A percentile compares a stretch with the other conserved stretches of the same genome.
Evolutionary conservation across 2,329 filamentous ascomycete species (phyloP).

Genomic region (Neonectria magnoliae): DNA sequence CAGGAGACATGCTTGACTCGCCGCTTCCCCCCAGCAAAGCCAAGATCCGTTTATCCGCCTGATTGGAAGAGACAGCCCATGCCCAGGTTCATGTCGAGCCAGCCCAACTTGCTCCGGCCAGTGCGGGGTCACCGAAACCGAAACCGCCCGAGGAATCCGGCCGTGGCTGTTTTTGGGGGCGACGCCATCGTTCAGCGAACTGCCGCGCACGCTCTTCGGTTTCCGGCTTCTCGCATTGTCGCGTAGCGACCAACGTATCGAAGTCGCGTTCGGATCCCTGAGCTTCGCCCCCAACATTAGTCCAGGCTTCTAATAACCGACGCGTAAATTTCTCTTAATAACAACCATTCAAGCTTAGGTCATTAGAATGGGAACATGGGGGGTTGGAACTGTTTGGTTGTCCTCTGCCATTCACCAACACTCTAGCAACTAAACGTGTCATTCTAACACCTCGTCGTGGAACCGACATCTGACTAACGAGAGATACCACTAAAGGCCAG

Average conservation of each 20-base stretch:
- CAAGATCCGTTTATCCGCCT: constrained; percentile 1
- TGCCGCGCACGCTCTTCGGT: constrained; percentile 24
- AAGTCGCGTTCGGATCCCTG: neutral
- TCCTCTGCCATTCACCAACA: neutral
- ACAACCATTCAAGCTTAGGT: neutral
- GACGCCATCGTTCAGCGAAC: constrained; percentile 39
- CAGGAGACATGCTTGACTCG: constrained; percentile 20
- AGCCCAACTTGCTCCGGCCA: neutral
- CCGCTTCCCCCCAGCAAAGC: constrained; percentile 32
- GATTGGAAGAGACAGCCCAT: neutral
- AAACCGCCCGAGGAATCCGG: constrained; percentile 33
- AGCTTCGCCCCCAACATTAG: neutral
- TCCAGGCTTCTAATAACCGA: neutral
- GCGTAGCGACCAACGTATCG: neutral
- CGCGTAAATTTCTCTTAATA: neutral
- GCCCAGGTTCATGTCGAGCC: neutral
- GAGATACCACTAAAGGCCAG: neutral
- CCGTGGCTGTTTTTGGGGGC: constrained; percentile 4
- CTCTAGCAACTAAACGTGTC: neutral
- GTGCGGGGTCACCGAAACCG: constrained; percentile 38
- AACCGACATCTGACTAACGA: neutral
- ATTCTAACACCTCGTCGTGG: neutral
- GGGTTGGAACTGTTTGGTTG: neutral
- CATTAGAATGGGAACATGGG: no score
- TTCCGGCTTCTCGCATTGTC: constrained; percentile 1